phyloP scores from a whole-genome alignment of 169 alveolate genomes.

The Theileria equi region DNA sequence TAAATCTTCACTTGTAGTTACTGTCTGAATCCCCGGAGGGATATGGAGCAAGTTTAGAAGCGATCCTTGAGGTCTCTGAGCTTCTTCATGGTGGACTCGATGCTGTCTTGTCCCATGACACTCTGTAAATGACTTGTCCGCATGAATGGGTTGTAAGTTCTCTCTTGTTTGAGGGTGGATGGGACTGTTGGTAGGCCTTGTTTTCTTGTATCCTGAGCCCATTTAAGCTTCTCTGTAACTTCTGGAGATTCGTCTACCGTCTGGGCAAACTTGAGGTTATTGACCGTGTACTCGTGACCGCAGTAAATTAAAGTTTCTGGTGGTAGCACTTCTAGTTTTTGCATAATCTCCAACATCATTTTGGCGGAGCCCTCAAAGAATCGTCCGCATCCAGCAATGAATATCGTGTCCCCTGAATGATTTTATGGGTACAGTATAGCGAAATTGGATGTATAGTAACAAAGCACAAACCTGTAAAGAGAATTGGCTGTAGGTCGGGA shows the following conservation, averaged over 20 bases:
- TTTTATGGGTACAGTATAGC: conserved; percentile 63
- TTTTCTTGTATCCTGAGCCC: conserved; percentile 33
- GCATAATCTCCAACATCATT: conserved; percentile 76
- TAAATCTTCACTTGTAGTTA: background rate
- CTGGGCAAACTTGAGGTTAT: conserved; percentile 74
- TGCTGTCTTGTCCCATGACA: conserved; percentile 17
- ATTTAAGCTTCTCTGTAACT: conserved; percentile 22
- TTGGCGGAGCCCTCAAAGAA: conserved; percentile 91
- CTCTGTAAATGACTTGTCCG: conserved; percentile 28
- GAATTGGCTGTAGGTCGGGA: conserved; percentile 52
- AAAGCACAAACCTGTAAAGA: conserved; percentile 60
- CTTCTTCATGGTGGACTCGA: conserved; percentile 49
- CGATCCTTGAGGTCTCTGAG: conserved; percentile 49
- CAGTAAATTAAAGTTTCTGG: conserved; percentile 86
- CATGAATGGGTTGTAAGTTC: conserved; percentile 58
- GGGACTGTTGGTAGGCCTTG: conserved; percentile 69
- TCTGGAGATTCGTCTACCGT: conserved; percentile 33
- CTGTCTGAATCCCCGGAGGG: background rate
- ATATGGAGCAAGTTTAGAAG: background rate
- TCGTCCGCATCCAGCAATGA: conserved; percentile 93
- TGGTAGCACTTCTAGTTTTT: conserved; percentile 68
- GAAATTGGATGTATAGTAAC: background rate
- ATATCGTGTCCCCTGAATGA: conserved; percentile 87
- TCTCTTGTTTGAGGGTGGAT: conserved; percentile 54
- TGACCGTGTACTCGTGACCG: conserved; percentile 92